These are phyloP conservation scores for Cyclostephanos invisitatus DNA, from an alignment of 108 stramenopile genomes.

Conservation along the genomic window DNA sequence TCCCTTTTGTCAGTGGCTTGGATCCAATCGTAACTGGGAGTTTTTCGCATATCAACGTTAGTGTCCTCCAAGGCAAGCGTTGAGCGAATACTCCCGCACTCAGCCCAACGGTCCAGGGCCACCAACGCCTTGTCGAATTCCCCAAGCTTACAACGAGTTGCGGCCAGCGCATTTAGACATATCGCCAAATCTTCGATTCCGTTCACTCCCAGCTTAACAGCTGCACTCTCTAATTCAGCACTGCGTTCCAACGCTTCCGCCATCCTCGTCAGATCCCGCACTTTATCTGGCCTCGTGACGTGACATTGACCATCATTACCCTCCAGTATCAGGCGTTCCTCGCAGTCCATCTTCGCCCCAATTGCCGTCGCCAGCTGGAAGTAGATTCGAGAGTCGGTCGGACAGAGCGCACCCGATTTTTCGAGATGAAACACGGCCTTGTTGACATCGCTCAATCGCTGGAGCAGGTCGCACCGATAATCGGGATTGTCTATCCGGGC, in stretches of 20 bases:
- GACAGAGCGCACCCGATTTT: constrained; percentile 33
- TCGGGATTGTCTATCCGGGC: constrained; percentile 35
- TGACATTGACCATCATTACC: constrained; percentile 1
- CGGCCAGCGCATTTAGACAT: constrained; percentile 35
- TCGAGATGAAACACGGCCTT: constrained; percentile 40
- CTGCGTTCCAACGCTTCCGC: constrained; percentile 37
- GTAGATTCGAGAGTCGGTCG: constrained; percentile 33
- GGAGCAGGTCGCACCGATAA: constrained; percentile 14
- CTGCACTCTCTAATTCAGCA: constrained; percentile 29
- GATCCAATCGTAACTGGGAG: constrained; percentile 40
- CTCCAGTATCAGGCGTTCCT: constrained; percentile 14
- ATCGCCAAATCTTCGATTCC: constrained; percentile 37
- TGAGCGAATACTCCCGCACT: constrained; percentile 39
- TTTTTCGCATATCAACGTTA: constrained; percentile 1
- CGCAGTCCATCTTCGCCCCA: constrained; percentile 35
- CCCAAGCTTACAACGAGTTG: constrained; percentile 36
- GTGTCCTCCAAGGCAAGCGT: constrained; percentile 30
- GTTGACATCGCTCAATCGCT: constrained; percentile 39
- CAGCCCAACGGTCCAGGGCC: constrained; percentile 42
- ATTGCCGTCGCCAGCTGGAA: constrained; percentile 42
- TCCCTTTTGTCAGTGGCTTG: constrained; percentile 3
- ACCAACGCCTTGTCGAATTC: constrained; percentile 35
- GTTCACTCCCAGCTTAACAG: constrained; percentile 38
- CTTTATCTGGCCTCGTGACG: background rate
- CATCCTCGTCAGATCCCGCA: constrained; percentile 13